Conservation (phyloP, 129 eudicot genomes). For the Tagetes erecta region DNA sequence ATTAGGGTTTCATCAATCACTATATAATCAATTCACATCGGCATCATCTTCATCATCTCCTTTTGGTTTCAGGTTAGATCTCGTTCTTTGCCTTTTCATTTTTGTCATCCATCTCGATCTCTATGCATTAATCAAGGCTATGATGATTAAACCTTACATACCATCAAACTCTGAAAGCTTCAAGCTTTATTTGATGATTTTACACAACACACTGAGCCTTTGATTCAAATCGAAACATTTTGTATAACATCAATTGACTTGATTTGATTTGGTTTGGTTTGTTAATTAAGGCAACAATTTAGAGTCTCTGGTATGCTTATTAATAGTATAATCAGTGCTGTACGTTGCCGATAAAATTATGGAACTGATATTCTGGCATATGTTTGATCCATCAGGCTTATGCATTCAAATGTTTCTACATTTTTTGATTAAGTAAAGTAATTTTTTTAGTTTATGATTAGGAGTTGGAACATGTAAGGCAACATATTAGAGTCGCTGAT, state of each 20-base stretch:
- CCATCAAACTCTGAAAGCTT: conserved; percentile 74
- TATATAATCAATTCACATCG: conserved; percentile 12
- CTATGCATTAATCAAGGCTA: conserved; percentile 25
- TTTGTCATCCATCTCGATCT: not conserved
- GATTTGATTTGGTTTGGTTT: not conserved
- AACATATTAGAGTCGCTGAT: conserved; percentile 43
- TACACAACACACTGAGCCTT: conserved; percentile 39
- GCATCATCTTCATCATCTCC: not conserved
- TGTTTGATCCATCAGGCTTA: conserved; percentile 23
- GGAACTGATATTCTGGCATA: conserved; percentile 62
- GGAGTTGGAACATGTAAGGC: not conserved
- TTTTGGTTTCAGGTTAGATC: not conserved
- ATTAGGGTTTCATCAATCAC: conserved; percentile 25
- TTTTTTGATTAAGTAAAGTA: not conserved
- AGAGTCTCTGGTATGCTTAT: conserved; percentile 60
- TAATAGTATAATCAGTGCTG: conserved; percentile 49
- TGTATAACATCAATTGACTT: not conserved
- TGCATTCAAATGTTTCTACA: conserved; percentile 68
- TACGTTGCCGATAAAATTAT: conserved; percentile 48
- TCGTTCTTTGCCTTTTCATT: not conserved
- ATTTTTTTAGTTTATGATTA: not conserved
- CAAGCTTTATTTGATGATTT: conserved; percentile 43
- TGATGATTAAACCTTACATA: conserved; percentile 43
- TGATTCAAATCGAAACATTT: not conserved
- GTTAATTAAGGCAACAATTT: conserved; percentile 54